Base-by-base conservation (phyloP, 2,329 filamentous ascomycete species). In the Cadophora malorum region DNA sequence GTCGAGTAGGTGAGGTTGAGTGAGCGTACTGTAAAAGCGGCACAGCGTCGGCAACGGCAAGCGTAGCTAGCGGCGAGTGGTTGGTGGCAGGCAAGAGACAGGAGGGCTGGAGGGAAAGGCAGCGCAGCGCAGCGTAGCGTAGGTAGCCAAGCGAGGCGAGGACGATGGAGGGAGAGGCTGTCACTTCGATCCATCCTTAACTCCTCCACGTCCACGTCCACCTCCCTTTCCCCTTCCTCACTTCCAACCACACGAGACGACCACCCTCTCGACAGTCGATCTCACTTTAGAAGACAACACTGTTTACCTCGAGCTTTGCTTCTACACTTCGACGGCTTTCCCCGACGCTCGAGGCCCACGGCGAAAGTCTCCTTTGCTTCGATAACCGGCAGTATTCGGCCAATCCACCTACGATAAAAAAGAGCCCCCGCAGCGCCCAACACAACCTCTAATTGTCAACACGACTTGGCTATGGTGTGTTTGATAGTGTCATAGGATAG, bases 401-500 rank as follows among this genome's bases (percentile, higher is more conserved):
- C 59, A 35, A 62, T 33, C 41, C 59, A 31, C 59, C 45, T 21
- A 49, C 41, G 33, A 59, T 55, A 59, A 45, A 45, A 47, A 58
- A 25, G 25, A 61, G 9, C 67, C 67, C 59, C 65, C 67, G 65
- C 64, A 64, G 38, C 53, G 21, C 47, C 55, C 56, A 64, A 53
- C 63, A 67, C 59, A 56, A 50, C 45, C 60, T 66, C 55, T 21
- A 53, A 64, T 35, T 41, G 65, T 28, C 56, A 49, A 33, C 25
- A 45, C 25, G 14, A 55, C 50, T 69, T 72, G 69, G 71, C 67
- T 73, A 76, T 76, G 74, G 64, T 73, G 59, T 64, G 66, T 55
- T 55, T 63, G 67, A 66, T 64, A 67, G 31, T 50, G 47, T 60
- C 56, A 9, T 75, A 73, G 47, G 23, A 63, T 65, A 67, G 53